These are phyloP conservation scores for Lentinula novae-zelandiae DNA, from an alignment of 1,284 basidiomycete species.

Conservation along the genomic window DNA sequence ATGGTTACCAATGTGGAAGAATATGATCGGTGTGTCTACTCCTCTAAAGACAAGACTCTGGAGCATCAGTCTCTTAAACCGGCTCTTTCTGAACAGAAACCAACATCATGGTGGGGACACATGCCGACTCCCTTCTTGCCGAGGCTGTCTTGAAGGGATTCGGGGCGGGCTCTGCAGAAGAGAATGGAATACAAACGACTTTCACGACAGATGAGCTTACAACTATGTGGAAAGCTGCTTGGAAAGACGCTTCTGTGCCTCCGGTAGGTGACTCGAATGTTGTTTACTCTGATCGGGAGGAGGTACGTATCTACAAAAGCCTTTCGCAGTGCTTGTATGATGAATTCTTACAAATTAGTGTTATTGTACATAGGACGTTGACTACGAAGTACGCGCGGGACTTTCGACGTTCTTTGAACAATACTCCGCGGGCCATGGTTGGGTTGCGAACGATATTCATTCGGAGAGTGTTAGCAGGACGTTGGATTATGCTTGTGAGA, in stretches of 20 bases:
- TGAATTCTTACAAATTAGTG: neutral
- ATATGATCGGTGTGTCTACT: constrained; percentile 58
- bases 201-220: constrained; percentile 39
- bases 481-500: constrained; percentile 73
- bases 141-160: constrained; percentile 72
- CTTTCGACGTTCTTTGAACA: constrained; percentile 60
- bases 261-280: constrained; percentile 60
- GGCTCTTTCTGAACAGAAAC: constrained; percentile 41
- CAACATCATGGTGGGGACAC: constrained; percentile 78
- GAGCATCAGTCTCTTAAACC: neutral
- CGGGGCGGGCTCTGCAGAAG: constrained; percentile 38
- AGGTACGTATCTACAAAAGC: constrained; percentile 35
- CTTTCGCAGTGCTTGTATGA: neutral
- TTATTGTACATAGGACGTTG: constrained; percentile 50
- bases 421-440: constrained; percentile 48
- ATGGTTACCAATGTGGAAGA: constrained; percentile 91
- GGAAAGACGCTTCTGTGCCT: constrained; percentile 71
- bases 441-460: constrained; percentile 78
- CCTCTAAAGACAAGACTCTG: neutral
- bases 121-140: constrained; percentile 78
- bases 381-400: constrained; percentile 80
- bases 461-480: constrained; percentile 77
- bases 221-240: constrained; percentile 71
- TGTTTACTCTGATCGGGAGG: constrained; percentile 67
- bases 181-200: neutral